These are phyloP conservation scores for Novymonas esmeraldas DNA, from an alignment of 208 protist genomes.

Conservation along the genomic window DNA sequence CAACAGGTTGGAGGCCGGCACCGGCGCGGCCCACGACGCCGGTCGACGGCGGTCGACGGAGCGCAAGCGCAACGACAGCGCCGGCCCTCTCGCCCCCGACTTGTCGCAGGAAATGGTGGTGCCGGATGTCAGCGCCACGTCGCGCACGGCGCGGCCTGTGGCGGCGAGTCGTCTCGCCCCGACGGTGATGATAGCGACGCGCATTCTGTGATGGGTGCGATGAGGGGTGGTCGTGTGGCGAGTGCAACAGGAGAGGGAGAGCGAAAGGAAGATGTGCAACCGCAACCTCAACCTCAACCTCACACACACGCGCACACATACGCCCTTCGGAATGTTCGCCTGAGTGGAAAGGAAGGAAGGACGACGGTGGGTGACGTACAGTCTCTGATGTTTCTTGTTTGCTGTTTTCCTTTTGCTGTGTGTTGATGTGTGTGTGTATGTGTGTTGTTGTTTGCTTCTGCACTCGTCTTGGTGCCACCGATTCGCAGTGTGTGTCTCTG, in stretches of 20 bases:
- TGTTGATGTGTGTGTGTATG: conserved; percentile 1
- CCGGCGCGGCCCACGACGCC: background rate
- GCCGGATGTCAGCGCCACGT: conserved; percentile 6
- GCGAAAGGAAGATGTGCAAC: background rate
- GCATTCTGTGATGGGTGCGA: conserved; percentile 34
- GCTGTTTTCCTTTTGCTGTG: background rate
- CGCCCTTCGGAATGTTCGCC: no score
- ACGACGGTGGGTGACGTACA: no score
- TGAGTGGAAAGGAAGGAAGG: no score
- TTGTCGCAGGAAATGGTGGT: background rate
- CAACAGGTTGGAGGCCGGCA: background rate
- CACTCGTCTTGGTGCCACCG: background rate
- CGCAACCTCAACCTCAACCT: no score
- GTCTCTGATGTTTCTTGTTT: no score
- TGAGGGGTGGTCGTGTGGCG: background rate
- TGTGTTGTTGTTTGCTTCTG: background rate
- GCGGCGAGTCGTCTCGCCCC: conserved; percentile 14
- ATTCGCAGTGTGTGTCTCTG: background rate
- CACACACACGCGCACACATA: no score
- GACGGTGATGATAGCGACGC: conserved; percentile 54
- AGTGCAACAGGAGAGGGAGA: background rate
- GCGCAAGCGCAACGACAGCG: background rate
- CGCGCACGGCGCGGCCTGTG: background rate
- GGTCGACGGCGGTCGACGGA: conserved; percentile 5
- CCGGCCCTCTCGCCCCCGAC: background rate